A percentile compares a stretch with the other conserved stretches of the same genome.
These are phyloP conservation scores for Ilyonectria destructans DNA, from an alignment of 2,329 filamentous ascomycete genomes.

Conservation along the genomic window DNA sequence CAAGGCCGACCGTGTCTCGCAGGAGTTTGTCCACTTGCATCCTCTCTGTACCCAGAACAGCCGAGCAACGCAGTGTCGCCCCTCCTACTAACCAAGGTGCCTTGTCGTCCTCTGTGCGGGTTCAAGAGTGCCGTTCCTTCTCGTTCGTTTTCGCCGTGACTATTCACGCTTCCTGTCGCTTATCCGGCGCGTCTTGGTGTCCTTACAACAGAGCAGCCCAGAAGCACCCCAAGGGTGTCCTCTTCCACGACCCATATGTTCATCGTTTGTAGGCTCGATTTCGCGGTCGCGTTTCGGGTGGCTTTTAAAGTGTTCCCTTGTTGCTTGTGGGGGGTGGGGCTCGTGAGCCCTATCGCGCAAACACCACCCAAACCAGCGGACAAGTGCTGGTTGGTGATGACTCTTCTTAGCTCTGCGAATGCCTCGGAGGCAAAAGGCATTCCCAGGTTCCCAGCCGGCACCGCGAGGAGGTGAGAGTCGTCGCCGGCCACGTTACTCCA, in stretches of 20 bases:
- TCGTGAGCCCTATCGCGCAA: too few relatives aligned
- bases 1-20: not conserved
- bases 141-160: not conserved
- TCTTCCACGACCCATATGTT: not conserved
- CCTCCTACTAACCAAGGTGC: too few relatives aligned
- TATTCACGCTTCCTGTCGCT: not conserved
- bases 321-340: not conserved
- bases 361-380: not conserved
- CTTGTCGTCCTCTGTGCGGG: too few relatives aligned
- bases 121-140: not conserved
- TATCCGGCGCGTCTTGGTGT: not conserved
- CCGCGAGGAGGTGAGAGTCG: too few relatives aligned
- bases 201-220: not conserved
- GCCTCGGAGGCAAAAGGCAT: not conserved
- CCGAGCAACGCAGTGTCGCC: too few relatives aligned
- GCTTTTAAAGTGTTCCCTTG: not conserved
- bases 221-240: not conserved
- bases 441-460: too few relatives aligned
- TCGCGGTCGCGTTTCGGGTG: not conserved
- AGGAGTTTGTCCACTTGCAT: not conserved
- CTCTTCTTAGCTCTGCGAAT: not conserved
- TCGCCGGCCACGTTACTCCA: too few relatives aligned
- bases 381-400: not conserved
- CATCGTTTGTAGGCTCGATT: not conserved
- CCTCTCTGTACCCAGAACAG: too few relatives aligned